Conservation (phyloP, 345 rosid species). For the Acer negundo region DNA sequence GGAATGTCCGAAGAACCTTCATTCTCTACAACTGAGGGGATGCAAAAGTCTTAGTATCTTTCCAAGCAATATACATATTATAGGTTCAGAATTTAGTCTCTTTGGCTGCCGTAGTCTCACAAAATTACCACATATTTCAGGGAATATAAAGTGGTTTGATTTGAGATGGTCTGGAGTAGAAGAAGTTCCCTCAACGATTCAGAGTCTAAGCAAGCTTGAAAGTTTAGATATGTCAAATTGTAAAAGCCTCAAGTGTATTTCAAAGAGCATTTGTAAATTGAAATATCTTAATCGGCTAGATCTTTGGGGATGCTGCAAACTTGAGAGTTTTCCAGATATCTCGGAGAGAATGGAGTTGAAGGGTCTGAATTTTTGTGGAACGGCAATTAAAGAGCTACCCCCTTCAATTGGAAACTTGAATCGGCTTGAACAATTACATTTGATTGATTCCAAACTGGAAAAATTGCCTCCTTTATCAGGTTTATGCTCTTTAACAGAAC, state of each 20-base stretch:
- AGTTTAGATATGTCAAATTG: slow-evolving; percentile 27
- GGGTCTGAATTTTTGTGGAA: too few species aligned
- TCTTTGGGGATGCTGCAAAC: slow-evolving; percentile 28
- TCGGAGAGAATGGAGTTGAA: slow-evolving; percentile 17
- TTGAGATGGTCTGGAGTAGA: slow-evolving; percentile 27
- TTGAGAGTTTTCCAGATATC: slow-evolving; percentile 34
- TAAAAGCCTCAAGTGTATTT: slow-evolving; percentile 27
- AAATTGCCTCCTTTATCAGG: not conserved
- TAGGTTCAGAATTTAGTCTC: not conserved
- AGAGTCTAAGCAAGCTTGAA: slow-evolving; percentile 21
- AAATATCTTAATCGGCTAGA: slow-evolving; percentile 22
- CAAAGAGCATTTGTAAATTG: slow-evolving; percentile 31
- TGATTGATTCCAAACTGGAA: not conserved
- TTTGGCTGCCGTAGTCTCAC: slow-evolving; percentile 27
- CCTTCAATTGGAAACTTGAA: too few species aligned
- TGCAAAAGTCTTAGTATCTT: not conserved
- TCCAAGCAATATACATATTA: slow-evolving; percentile 16
- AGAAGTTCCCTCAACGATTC: slow-evolving; percentile 30
- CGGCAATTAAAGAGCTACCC: too few species aligned
- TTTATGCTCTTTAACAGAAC: not conserved
- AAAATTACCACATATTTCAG: slow-evolving; percentile 27
- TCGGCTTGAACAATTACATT: too few species aligned
- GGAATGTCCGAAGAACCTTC: too few species aligned
- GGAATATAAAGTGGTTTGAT: slow-evolving; percentile 20
- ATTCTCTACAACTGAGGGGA: not conserved